Conservation (phyloP, 495 filamentous ascomycete species). For the Hyphodiscus hymeniophilus region DNA sequence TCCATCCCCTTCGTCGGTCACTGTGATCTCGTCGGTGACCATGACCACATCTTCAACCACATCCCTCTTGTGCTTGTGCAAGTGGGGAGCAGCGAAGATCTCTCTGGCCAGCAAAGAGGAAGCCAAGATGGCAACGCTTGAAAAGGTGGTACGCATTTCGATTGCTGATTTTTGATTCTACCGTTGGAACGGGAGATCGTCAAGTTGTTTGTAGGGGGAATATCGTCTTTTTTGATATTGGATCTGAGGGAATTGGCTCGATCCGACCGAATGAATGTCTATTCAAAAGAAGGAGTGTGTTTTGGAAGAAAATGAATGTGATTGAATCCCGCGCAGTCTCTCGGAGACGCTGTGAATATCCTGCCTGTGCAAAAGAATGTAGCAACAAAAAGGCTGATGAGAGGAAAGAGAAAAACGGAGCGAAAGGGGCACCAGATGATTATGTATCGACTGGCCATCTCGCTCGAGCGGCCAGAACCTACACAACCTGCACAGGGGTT, state of each 20-base stretch:
- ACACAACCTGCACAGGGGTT: too few relatives aligned
- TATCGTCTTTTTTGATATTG: background rate
- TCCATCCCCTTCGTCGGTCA: slow-evolving; percentile 14
- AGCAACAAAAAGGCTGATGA: background rate
- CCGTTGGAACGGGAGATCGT: background rate
- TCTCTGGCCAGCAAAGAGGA: slow-evolving; percentile 24
- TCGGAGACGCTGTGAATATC: slow-evolving; percentile 1
- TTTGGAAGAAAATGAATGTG: background rate
- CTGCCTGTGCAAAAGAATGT: background rate
- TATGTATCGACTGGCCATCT: too few relatives aligned
- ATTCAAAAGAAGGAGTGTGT: background rate
- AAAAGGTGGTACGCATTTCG: slow-evolving; percentile 16
- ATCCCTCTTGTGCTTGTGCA: slow-evolving; percentile 12
- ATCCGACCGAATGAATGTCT: background rate
- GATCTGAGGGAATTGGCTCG: too few relatives aligned
- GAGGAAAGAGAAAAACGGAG: background rate
- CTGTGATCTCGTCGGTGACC: slow-evolving; percentile 11
- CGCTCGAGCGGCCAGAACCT: too few relatives aligned
- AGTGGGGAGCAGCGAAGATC: slow-evolving; percentile 11
- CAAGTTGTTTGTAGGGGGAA: background rate
- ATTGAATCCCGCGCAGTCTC: slow-evolving; percentile 6
- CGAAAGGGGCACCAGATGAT: background rate
- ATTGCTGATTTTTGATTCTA: background rate
- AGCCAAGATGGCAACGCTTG: slow-evolving; percentile 12
- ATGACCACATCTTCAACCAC: slow-evolving; percentile 13